These are phyloP conservation scores for Sugiyamaella neomexicana DNA, from an alignment of 1,139 yeast species.

Conservation along the genomic window DNA sequence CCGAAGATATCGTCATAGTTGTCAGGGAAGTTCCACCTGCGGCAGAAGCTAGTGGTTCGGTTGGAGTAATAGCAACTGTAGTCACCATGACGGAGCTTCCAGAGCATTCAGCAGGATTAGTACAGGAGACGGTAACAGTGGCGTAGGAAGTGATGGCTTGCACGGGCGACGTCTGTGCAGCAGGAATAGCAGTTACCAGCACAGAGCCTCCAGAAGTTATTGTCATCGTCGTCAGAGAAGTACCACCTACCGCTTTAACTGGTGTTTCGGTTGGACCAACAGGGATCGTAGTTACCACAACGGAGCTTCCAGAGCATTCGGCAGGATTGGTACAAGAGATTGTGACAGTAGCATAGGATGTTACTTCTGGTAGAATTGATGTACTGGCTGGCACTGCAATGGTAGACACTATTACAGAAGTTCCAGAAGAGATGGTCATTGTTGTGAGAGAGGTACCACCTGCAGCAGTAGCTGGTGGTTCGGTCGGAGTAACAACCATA, in stretches of 20 bases:
- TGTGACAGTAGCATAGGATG: constrained; percentile 6
- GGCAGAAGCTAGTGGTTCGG: background rate
- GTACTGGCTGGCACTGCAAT: constrained; percentile 7
- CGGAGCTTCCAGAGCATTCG: constrained; percentile 17
- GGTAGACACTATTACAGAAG: constrained; percentile 8
- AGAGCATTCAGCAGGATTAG: constrained; percentile 15
- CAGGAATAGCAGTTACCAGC: background rate
- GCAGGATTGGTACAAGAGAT: constrained; percentile 18
- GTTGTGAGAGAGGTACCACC: constrained; percentile 1
- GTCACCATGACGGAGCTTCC: constrained; percentile 13
- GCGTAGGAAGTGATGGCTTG: constrained; percentile 2
- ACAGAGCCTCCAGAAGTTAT: constrained; percentile 4
- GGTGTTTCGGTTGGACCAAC: constrained; percentile 1
- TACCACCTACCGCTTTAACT: background rate
- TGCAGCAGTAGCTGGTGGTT: background rate
- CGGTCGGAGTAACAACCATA: constrained; percentile 2
- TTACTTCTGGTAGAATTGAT: background rate
- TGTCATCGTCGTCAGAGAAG: constrained; percentile 11
- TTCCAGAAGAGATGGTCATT: constrained; percentile 14
- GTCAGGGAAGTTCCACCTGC: background rate
- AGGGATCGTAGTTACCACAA: constrained; percentile 12
- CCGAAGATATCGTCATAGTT: constrained; percentile 11
- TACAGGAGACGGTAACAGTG: constrained; percentile 17
- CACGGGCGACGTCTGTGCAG: background rate
- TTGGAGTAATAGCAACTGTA: constrained; percentile 13